Percentiles rank a stretch among this genome's conserved stretches.
phyloP scores from a whole-genome alignment of 2,329 filamentous ascomycete genomes.

The Botrytis elliptica region DNA sequence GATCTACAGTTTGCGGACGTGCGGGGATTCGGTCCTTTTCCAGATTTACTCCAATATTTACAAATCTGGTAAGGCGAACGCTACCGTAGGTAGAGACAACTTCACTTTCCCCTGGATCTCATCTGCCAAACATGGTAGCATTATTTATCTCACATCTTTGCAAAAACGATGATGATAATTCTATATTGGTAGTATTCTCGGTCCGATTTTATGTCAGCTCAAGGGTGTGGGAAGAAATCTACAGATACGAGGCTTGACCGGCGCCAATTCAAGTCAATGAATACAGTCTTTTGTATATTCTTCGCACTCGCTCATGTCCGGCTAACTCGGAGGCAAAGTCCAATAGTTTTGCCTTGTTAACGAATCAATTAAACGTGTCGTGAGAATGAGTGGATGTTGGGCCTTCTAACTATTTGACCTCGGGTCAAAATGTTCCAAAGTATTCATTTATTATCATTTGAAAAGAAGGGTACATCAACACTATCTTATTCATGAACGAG shows the following conservation, averaged over 20 bases:
- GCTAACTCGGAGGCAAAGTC: background rate
- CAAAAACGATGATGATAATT: background rate
- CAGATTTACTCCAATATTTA: background rate
- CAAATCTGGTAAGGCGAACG: background rate
- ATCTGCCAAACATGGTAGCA: background rate
- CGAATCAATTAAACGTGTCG: background rate
- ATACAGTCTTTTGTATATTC: background rate
- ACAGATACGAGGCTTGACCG: background rate
- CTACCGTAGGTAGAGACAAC: background rate
- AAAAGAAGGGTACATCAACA: background rate
- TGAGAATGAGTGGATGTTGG: background rate
- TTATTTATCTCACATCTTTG: background rate
- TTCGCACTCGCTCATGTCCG: background rate
- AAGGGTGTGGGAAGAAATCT: background rate
- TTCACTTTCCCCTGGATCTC: background rate
- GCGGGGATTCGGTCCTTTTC: background rate
- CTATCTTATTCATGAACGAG: too few relatives aligned
- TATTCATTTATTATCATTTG: background rate
- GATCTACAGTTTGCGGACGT: background rate
- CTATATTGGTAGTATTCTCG: background rate
- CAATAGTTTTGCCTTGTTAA: background rate
- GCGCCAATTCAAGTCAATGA: background rate
- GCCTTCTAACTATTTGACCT: background rate
- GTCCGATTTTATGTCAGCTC: background rate
- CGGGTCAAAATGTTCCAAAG: background rate